Base-by-base conservation (phyloP, 2,329 filamentous ascomycete species). In the Aureobasidium sp. region DNA sequence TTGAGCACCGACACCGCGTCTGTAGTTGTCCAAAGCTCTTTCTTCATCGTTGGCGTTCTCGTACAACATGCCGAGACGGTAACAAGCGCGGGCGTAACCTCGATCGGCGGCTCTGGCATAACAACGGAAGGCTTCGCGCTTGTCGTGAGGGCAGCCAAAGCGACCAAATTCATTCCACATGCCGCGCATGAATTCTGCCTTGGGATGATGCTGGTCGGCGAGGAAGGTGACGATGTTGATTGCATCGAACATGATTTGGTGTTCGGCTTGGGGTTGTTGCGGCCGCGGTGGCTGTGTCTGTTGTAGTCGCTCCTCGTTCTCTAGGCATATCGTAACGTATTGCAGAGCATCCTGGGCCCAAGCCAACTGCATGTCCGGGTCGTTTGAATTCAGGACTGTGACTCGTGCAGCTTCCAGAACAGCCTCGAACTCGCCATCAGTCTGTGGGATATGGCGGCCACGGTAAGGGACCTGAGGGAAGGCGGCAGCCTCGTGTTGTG, bases 131-230 rank as follows among this genome's bases (percentile, higher is more conserved):
- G 94, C 93, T 76, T 97, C 93, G 70, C 93, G 92, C 78, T 96
- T 96, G 78, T 99, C 94, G 63, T 91, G 81, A 32, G 91, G 85
- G 74, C 88, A 86, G 42, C 91, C 91, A 71, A 97, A 97, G 72
- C 96, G 96, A 68, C 94, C 94, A 80, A 97, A 99, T 73, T 99
- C 94, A 55, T 96, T 81, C 94, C 94, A 99, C 82, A 96, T 97
- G 63, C 91, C 90, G 69, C 86, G 86, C 79, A 97, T 90, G 73
- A 97, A 99, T 67, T 95, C 85, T 29, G 94, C 94, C 71, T 94
- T 91, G 29, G 94, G 94, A 68, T 99, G 94, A 65, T 88, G 85
- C 73, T 99, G 94, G 57, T 92, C 88, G 29, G 93, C 89, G 39
- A 99, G 80, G 72, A 97, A 97, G 61, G 83, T 84, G 68, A 97